Conservation (phyloP, 75 land plant species). For the Pseudotsuga menziesii region DNA sequence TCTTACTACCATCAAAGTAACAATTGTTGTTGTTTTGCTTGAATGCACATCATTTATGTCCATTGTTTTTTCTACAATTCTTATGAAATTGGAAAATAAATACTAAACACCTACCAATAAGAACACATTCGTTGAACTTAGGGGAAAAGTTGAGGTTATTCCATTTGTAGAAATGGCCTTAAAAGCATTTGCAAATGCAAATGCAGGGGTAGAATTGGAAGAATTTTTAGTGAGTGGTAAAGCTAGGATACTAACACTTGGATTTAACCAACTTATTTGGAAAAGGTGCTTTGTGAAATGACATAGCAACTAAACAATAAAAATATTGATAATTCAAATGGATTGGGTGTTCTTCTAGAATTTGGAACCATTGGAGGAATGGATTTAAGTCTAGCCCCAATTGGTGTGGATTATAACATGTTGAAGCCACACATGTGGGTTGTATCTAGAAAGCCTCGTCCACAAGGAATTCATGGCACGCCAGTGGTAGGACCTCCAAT, state of each 20-base stretch:
- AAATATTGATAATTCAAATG: constrained; percentile 11
- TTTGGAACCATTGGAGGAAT: constrained; percentile 11
- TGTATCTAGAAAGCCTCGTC: constrained; percentile 25
- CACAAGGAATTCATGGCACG: constrained; percentile 25
- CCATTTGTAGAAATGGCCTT: constrained; percentile 77
- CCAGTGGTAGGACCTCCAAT: constrained; percentile 30
- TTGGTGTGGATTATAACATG: constrained; percentile 19
- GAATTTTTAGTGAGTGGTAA: constrained; percentile 67
- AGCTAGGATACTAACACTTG: constrained; percentile 60
- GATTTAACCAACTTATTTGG: constrained; percentile 56
- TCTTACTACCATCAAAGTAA: constrained; percentile 39
- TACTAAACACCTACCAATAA: constrained; percentile 44
- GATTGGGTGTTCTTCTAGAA: constrained; percentile 5
- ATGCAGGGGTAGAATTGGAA: constrained; percentile 64
- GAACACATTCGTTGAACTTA: constrained; percentile 63
- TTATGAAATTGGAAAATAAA: constrained; percentile 55
- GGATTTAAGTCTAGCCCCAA: not conserved
- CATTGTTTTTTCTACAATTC: constrained; percentile 59
- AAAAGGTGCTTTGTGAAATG: constrained; percentile 64
- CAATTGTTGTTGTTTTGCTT: constrained; percentile 63
- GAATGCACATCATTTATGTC: constrained; percentile 57
- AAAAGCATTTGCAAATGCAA: constrained; percentile 61
- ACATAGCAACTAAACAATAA: constrained; percentile 12
- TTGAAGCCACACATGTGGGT: constrained; percentile 54
- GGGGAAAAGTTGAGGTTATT: constrained; percentile 55